These are phyloP conservation scores for Gastrolobium bilobum DNA, from an alignment of 306 rosid genomes.

Conservation along the genomic window DNA sequence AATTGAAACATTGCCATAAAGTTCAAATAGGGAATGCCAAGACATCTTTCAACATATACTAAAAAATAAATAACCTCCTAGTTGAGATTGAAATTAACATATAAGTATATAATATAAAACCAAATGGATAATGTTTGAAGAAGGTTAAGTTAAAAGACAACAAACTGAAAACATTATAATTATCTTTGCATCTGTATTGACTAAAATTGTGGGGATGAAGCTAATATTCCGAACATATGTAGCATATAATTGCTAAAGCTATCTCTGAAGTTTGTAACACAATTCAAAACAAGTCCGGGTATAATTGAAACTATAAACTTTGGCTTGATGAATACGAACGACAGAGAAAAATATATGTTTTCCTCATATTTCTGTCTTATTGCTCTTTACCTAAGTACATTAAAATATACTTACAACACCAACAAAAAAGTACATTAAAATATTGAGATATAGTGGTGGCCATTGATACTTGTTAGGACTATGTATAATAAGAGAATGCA, in stretches of 20 bases:
- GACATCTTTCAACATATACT: not conserved
- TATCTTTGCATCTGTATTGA: constrained; percentile 25
- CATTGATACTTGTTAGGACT: too few relatives aligned
- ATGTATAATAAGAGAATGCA: not conserved
- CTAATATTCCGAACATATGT: constrained; percentile 20
- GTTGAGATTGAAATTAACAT: not conserved
- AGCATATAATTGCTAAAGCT: not conserved
- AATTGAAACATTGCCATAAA: not conserved
- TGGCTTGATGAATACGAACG: not conserved
- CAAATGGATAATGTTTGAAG: too few relatives aligned
- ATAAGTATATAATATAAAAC: not conserved
- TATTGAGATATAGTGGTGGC: too few relatives aligned
- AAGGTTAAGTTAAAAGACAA: not conserved
- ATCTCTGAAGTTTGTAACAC: not conserved
- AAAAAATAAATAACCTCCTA: not conserved
- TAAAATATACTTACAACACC: too few relatives aligned
- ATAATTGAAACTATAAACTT: not conserved
- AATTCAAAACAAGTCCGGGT: not conserved
- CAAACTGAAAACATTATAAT: constrained; percentile 4
- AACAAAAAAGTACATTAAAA: too few relatives aligned
- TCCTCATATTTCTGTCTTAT: too few relatives aligned
- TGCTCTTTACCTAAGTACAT: too few relatives aligned
- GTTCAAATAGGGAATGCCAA: not conserved
- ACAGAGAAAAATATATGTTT: too few relatives aligned
- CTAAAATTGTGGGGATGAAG: not conserved